Conservation (phyloP, 805 yeast species). For the Vanderwaltozyma verrucispora region DNA sequence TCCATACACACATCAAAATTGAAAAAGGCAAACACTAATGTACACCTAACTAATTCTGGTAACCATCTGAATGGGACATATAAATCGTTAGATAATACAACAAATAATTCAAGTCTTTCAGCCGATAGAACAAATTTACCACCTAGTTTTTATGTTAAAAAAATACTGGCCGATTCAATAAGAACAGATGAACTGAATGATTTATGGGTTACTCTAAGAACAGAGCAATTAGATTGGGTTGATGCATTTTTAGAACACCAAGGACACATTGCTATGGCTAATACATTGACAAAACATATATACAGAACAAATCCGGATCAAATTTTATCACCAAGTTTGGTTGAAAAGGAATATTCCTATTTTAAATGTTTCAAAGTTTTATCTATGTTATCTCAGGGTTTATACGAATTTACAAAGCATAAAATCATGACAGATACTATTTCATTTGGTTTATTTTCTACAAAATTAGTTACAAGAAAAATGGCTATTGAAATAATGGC, state of each 20-base stretch:
- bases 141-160: constrained; percentile 70
- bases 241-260: constrained; percentile 62
- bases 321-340: constrained; percentile 31
- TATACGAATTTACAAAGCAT: constrained; percentile 20
- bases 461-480: constrained; percentile 64
- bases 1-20: neutral
- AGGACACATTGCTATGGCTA: constrained; percentile 71
- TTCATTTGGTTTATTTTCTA: constrained; percentile 63
- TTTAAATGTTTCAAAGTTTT: constrained; percentile 63
- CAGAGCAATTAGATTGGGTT: constrained; percentile 84
- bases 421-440: constrained; percentile 46
- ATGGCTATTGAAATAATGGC: constrained; percentile 70
- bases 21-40: too few relatives aligned
- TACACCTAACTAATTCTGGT: too few relatives aligned
- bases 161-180: constrained; percentile 59
- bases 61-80: neutral
- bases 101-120: constrained; percentile 14
- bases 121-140: constrained; percentile 31
- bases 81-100: constrained; percentile 10
- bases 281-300: constrained; percentile 44
- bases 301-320: constrained; percentile 20
- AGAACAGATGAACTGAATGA: constrained; percentile 64
- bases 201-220: constrained; percentile 83
- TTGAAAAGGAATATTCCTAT: constrained; percentile 67
- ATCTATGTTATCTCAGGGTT: constrained; percentile 19